These are phyloP conservation scores for Penicillium brevicompactum DNA, from an alignment of 2,329 filamentous ascomycete genomes.

Conservation along the genomic window DNA sequence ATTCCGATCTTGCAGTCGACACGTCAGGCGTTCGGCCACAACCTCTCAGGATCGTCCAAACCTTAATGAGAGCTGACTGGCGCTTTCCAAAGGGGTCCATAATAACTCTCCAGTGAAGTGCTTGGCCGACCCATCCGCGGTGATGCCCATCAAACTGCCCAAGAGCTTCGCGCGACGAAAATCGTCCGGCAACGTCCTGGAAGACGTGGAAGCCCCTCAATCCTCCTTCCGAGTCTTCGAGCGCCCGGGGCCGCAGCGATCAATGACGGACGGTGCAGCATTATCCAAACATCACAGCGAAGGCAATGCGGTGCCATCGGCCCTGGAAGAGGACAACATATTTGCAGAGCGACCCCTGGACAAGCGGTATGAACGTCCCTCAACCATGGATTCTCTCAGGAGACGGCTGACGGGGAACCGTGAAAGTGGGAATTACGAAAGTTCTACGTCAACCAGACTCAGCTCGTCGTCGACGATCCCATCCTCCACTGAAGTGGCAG, in stretches of 20 bases:
- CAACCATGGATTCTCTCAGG: conserved; percentile 17
- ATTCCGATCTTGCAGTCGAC: conserved; percentile 20
- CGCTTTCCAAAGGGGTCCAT: conserved; percentile 3
- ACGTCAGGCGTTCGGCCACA: conserved; percentile 14
- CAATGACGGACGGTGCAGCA: conserved; percentile 44
- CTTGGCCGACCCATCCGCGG: background rate
- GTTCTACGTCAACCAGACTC: conserved; percentile 53
- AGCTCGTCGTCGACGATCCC: conserved; percentile 60
- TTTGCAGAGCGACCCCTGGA: conserved; percentile 37
- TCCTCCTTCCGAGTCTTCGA: conserved; percentile 59
- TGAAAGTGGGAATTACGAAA: conserved; percentile 53
- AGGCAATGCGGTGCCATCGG: conserved; percentile 39
- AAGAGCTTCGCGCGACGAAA: conserved; percentile 58
- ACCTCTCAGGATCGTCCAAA: conserved; percentile 7
- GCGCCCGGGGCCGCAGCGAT: conserved; percentile 47
- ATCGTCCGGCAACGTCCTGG: conserved; percentile 57
- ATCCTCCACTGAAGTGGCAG: conserved; percentile 54
- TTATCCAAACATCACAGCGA: conserved; percentile 36
- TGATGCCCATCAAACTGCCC: conserved; percentile 59
- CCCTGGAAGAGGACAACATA: conserved; percentile 44
- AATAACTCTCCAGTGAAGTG: conserved; percentile 1
- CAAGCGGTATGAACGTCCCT: conserved; percentile 37
- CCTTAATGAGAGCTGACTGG: conserved; percentile 16
- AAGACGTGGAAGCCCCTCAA: conserved; percentile 46
- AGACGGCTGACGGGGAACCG: conserved; percentile 38